A percentile compares a stretch with the other conserved stretches of the same genome.
Conservation (phyloP, 2,329 filamentous ascomycete species). For the Nannizzia gypsea region DNA sequence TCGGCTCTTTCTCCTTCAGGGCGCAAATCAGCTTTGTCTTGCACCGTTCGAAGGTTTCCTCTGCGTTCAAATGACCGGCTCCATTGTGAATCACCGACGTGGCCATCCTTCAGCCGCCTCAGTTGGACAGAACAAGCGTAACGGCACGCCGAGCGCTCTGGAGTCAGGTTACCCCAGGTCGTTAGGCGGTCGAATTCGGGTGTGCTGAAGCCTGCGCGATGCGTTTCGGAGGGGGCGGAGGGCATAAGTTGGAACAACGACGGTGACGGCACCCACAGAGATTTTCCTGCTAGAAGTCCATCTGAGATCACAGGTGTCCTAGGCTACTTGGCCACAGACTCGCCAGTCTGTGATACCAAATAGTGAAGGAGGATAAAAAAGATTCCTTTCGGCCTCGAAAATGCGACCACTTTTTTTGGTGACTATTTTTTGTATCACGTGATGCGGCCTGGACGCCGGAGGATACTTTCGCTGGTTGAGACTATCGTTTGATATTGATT, state of each 20-base stretch:
- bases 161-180: not conserved
- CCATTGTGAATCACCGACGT: not conserved
- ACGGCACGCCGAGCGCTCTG: not conserved
- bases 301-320: not conserved
- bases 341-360: slow-evolving; percentile 5
- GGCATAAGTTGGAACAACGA: not conserved
- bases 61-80: slow-evolving; percentile 19
- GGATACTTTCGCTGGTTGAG: not conserved
- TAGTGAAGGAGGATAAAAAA: not conserved
- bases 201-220: not conserved
- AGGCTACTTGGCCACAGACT: slow-evolving; percentile 6
- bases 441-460: not conserved
- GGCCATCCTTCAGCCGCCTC: slow-evolving; percentile 2
- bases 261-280: not conserved
- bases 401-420: not conserved
- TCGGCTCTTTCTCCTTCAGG: slow-evolving; percentile 39
- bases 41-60: slow-evolving; percentile 19
- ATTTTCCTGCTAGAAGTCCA: not conserved
- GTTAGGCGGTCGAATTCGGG: not conserved
- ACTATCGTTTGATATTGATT: too few species aligned
- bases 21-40: slow-evolving; percentile 40
- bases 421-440: not conserved
- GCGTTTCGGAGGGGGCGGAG: not conserved
- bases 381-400: not conserved
- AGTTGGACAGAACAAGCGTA: not conserved